Conservation (phyloP, 1,284 basidiomycete genomes). For the Heliocybe sulcata region DNA sequence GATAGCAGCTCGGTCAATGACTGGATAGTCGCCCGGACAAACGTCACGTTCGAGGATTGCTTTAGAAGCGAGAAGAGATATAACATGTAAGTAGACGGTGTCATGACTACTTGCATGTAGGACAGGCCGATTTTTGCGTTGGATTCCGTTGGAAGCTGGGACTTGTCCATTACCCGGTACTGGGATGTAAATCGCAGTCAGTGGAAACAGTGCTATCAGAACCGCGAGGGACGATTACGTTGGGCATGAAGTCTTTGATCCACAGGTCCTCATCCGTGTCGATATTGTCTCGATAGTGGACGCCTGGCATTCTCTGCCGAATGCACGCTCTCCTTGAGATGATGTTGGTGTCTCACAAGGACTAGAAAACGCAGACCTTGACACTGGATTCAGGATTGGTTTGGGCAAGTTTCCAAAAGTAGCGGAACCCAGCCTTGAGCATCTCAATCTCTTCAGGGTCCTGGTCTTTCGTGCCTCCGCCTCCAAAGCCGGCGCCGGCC, state of each 20-base stretch:
- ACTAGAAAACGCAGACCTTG: background rate
- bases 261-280: conserved; percentile 1
- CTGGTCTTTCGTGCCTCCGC: background rate
- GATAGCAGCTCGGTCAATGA: background rate
- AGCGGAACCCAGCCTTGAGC: background rate
- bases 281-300: background rate
- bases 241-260: background rate
- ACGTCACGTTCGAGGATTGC: background rate
- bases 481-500: conserved; percentile 1
- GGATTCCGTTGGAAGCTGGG: background rate
- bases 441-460: background rate
- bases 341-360: background rate
- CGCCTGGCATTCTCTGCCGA: background rate
- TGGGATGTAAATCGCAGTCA: background rate
- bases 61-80: background rate
- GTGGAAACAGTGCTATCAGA: background rate
- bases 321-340: background rate
- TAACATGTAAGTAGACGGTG: background rate
- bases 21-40: background rate
- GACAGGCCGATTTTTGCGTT: background rate
- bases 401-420: background rate
- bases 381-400: background rate
- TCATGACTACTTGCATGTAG: background rate
- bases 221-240: background rate
- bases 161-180: background rate